Base-by-base conservation (phyloP, 306 rosid species). In the Begonia masoniana region DNA sequence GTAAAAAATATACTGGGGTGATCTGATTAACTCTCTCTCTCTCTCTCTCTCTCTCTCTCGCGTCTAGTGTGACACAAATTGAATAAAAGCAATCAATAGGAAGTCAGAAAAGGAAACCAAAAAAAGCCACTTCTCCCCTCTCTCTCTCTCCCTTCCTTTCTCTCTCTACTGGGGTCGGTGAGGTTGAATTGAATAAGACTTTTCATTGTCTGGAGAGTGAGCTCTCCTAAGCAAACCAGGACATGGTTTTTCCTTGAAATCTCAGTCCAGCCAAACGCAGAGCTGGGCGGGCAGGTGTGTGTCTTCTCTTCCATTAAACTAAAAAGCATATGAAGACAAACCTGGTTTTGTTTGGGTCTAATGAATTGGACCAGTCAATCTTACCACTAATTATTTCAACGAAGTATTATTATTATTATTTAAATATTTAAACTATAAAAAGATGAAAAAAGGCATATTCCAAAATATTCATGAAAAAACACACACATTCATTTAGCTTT, bases 211-310 rank as follows among this genome's bases (percentile, higher is more conserved):
- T 31, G 39, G 39, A 31, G 15, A 3, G 7, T 0, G 49, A 45
- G 13, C 47, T 43, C 47, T 43, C 10, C 56, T 49, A 51, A 31
- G 66, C 50, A 51, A 59, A 35, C 26, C 21, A 16, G 47, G 43
- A 55, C 9, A 70, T 35, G 23, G 13, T 50, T 14, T 41, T 60
- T 24, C 71, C 10, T 45, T 45, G 71, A 61, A 41, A 62, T 49
- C 62, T 66, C 68, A 71, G 65, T 66, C 72, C 52, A 62, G 56
- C 19, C 67, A 16, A 60, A 50, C 41, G n/a, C 14, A 31, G 39
- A 1, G 8, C 39, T 61, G 54, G 47, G 24, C 53, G 31, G 57
- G 14, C 41, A 45, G 3, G 45, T 24, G 14, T 7, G 2, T 5
- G 12, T 0, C 2, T 8, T n/a, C 39, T 31, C 47, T 46, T 58